Evolutionary conservation across 192 early-diverging fungal species (phyloP).

Genomic region (Chytriomyces sp.): DNA sequence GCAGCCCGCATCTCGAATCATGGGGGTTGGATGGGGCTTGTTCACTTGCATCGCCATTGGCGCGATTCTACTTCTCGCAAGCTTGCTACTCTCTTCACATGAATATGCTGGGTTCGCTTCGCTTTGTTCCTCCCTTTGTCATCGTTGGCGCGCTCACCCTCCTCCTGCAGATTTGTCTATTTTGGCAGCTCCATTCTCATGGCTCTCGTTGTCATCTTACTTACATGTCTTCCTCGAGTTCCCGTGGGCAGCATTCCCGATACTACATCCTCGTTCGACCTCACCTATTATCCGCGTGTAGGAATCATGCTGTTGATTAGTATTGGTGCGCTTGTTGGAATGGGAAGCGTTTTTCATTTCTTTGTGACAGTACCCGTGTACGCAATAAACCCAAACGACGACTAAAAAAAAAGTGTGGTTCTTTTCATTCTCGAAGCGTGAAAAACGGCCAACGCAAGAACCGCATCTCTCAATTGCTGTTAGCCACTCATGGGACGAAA

Average conservation of each 20-base stretch:
- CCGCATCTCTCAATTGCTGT: constrained; percentile 58
- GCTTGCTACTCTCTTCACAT: constrained; percentile 9
- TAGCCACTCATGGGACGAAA: constrained; percentile 49
- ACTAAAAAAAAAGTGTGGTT: not conserved
- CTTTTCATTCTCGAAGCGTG: constrained; percentile 29
- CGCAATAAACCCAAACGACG: constrained; percentile 28
- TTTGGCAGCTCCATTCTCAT: constrained; percentile 18
- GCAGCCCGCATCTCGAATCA: constrained; percentile 22
- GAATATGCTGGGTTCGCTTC: constrained; percentile 25
- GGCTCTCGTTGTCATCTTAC: constrained; percentile 30
- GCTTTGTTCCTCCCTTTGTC: not conserved
- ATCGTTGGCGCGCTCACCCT: not conserved
- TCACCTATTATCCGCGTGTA: constrained; percentile 28
- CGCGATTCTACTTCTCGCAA: not conserved
- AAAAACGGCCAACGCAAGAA: constrained; percentile 6
- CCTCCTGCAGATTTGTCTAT: constrained; percentile 17
- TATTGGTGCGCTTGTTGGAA: not conserved
- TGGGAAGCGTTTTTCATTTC: not conserved
- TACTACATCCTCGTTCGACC: constrained; percentile 18
- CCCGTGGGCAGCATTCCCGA: constrained; percentile 25
- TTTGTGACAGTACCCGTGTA: constrained; percentile 30
- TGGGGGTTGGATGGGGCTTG: constrained; percentile 42
- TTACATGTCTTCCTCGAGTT: constrained; percentile 22
- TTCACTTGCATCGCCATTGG: constrained; percentile 18
- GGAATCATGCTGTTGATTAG: constrained; percentile 14